Conservation (phyloP, 768 basidiomycete genomes). For the Cubamyces sp. region DNA sequence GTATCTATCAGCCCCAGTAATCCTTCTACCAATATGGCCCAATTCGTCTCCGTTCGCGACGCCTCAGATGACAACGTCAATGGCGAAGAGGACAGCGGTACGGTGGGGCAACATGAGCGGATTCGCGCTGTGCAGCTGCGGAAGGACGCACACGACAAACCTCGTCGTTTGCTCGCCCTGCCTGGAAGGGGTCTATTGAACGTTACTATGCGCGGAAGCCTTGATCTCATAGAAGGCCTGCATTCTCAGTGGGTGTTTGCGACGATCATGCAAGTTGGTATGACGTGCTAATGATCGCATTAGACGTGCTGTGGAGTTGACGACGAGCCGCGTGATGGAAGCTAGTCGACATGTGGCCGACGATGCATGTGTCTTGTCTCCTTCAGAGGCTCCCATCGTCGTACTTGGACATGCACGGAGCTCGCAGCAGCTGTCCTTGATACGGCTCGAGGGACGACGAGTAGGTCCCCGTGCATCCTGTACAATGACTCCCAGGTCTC, state of each 20-base stretch:
- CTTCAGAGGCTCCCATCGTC: conserved; percentile 32
- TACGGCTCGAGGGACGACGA: conserved; percentile 9
- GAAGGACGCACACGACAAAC: conserved; percentile 41
- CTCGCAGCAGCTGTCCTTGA: conserved; percentile 23
- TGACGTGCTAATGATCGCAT: neutral
- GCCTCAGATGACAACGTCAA: too few relatives aligned
- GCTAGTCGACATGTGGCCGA: conserved; percentile 37
- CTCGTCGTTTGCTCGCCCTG: conserved; percentile 42
- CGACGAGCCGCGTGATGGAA: conserved; percentile 25
- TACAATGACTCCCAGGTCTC: too few relatives aligned
- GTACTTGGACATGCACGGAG: conserved; percentile 47
- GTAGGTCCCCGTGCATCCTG: neutral
- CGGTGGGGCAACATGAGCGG: neutral
- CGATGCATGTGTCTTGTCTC: conserved; percentile 45
- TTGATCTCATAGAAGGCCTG: conserved; percentile 30
- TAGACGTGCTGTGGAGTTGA: conserved; percentile 5
- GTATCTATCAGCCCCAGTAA: too few relatives aligned
- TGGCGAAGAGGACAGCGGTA: neutral
- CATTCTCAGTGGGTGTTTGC: neutral
- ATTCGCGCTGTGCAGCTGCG: conserved; percentile 10
- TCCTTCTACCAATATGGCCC: too few relatives aligned
- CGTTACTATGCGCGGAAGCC: conserved; percentile 45
- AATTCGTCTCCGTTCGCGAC: too few relatives aligned
- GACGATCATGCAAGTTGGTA: too few relatives aligned
- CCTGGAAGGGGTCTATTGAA: conserved; percentile 28